Conservation (phyloP, 192 early-diverging fungal species). For the Pilaira anomala region DNA sequence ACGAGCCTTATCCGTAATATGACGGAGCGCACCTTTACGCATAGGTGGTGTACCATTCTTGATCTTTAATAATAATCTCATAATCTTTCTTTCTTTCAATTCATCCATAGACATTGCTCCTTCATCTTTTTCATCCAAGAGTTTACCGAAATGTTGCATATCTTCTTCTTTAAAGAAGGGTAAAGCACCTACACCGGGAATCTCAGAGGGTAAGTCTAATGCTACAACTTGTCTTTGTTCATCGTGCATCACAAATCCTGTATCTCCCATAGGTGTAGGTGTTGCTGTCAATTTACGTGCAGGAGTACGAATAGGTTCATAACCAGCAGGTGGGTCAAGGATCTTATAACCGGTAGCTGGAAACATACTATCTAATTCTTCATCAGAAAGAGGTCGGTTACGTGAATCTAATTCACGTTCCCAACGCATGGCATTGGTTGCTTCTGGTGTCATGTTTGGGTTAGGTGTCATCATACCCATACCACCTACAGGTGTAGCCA, state of each 20-base stretch:
- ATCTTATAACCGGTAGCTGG: slow-evolving; percentile 89
- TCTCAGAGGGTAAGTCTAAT: slow-evolving; percentile 75
- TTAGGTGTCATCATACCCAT: slow-evolving; percentile 77
- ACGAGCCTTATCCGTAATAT: slow-evolving; percentile 94
- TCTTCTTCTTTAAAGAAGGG: slow-evolving; percentile 97
- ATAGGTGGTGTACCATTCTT: slow-evolving; percentile 97
- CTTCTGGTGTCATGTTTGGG: slow-evolving; percentile 81
- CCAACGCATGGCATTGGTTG: slow-evolving; percentile 65
- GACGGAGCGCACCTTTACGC: slow-evolving; percentile 89
- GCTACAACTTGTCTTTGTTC: slow-evolving; percentile 53
- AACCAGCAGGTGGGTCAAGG: slow-evolving; percentile 82
- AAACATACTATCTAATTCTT: slow-evolving; percentile 93
- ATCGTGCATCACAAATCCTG: slow-evolving; percentile 87
- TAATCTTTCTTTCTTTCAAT: slow-evolving; percentile 91
- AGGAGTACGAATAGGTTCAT: slow-evolving; percentile 93
- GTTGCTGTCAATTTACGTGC: slow-evolving; percentile 93
- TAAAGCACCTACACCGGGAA: slow-evolving; percentile 83
- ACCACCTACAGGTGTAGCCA: slow-evolving; percentile 81
- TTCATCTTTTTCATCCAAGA: slow-evolving; percentile 85
- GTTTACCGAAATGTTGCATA: slow-evolving; percentile 94
- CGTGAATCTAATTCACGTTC: slow-evolving; percentile 82
- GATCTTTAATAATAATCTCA: slow-evolving; percentile 93
- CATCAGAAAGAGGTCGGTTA: slow-evolving; percentile 85
- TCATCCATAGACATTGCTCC: slow-evolving; percentile 79
- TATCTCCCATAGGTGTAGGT: slow-evolving; percentile 79